A percentile compares a stretch with the other conserved stretches of the same genome.
phyloP scores from a whole-genome alignment of 2,329 filamentous ascomycete species.

The Neophaeococcomyces aloes region DNA sequence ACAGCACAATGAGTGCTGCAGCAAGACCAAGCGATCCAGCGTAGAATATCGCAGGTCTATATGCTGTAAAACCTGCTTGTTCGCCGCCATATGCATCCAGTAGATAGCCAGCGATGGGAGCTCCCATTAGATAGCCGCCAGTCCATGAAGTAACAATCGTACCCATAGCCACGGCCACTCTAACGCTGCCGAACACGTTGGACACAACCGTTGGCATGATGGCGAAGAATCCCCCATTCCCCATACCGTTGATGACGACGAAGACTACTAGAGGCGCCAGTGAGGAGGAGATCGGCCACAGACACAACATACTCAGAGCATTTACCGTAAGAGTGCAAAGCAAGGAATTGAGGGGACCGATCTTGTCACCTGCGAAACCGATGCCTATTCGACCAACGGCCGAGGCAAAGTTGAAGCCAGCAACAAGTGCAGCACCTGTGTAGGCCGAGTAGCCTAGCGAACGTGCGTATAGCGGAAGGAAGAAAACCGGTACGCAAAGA shows the following conservation, averaged over 20 bases:
- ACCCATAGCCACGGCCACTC: conserved; percentile 48
- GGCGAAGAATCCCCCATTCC: conserved; percentile 54
- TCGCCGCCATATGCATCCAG: conserved; percentile 46
- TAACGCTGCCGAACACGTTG: conserved; percentile 48
- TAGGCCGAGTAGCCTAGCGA: conserved; percentile 44
- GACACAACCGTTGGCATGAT: conserved; percentile 54
- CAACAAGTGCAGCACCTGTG: conserved; percentile 47
- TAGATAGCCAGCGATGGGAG: conserved; percentile 51
- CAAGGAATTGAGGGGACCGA: conserved; percentile 48
- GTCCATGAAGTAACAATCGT: conserved; percentile 53
- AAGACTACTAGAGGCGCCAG: conserved; percentile 46
- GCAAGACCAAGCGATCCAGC: conserved; percentile 44
- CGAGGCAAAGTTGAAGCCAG: conserved; percentile 52
- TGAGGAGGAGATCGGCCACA: conserved; percentile 50
- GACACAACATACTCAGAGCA: conserved; percentile 47
- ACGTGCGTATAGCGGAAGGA: conserved; percentile 46
- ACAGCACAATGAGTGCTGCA: too few relatives aligned
- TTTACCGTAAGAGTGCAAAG: conserved; percentile 42
- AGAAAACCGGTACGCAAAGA: conserved; percentile 52
- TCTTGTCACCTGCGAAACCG: conserved; percentile 44
- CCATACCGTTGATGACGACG: conserved; percentile 48
- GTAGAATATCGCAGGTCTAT: conserved; percentile 52
- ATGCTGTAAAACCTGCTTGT: conserved; percentile 41
- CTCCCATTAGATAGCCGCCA: conserved; percentile 50
- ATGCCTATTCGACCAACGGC: conserved; percentile 46